Percentiles rank a stretch among this genome's conserved stretches.
Evolutionary conservation across 2,329 filamentous ascomycete species (phyloP).

Genomic region (Penicillium oxalicum): DNA sequence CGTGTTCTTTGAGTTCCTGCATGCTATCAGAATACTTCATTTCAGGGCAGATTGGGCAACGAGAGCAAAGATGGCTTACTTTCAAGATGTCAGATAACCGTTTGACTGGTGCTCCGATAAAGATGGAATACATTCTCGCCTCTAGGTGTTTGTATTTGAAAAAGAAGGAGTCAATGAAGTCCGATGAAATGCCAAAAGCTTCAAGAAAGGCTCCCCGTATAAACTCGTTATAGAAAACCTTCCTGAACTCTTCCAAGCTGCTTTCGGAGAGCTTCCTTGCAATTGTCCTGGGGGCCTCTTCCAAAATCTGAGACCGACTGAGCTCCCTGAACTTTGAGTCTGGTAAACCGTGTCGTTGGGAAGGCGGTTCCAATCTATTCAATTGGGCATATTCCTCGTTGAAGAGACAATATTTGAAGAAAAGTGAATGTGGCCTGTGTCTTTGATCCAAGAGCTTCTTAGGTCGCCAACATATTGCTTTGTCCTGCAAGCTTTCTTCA

Average conservation of each 20-base stretch:
- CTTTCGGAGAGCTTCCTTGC: slow-evolving; percentile 1
- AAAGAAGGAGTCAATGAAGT: slow-evolving; percentile 1
- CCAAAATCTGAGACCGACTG: background rate
- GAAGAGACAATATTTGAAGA: background rate
- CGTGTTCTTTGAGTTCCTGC: background rate
- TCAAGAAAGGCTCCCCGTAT: background rate
- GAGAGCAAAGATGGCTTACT: background rate
- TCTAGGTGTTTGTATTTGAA: background rate
- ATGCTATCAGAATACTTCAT: background rate
- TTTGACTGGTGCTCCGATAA: background rate
- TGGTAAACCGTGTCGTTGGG: background rate
- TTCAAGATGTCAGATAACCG: background rate
- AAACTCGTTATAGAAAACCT: background rate
- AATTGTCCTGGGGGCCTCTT: background rate
- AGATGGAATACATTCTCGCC: background rate
- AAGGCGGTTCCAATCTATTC: background rate
- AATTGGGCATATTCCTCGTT: slow-evolving; percentile 1
- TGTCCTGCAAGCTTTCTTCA: no score
- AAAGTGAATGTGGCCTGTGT: no score
- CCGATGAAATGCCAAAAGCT: background rate
- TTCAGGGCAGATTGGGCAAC: background rate
- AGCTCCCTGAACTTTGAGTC: background rate
- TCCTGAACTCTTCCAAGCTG: background rate
- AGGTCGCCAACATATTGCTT: no score
- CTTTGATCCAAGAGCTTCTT: no score